These are phyloP conservation scores for Begonia peltatifolia DNA, from an alignment of 306 rosid genomes.

Conservation along the genomic window DNA sequence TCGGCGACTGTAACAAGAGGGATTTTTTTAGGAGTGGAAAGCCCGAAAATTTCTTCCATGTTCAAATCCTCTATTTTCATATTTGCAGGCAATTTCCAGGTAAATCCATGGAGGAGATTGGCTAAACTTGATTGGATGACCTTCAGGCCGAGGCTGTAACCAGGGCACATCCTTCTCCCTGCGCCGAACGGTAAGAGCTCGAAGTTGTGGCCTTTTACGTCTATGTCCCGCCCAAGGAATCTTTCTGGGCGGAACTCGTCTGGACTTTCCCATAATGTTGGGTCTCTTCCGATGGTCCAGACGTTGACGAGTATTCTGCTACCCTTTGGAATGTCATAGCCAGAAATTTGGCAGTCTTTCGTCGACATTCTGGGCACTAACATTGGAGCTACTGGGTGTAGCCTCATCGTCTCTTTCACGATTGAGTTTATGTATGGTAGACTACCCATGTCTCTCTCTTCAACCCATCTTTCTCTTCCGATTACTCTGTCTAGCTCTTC, in stretches of 20 bases:
- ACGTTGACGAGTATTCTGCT: conserved; percentile 32
- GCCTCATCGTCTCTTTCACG: conserved; percentile 56
- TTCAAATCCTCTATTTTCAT: conserved; percentile 37
- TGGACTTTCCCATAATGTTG: conserved; percentile 53
- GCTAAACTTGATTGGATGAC: conserved; percentile 70
- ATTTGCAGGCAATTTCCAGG: conserved; percentile 38
- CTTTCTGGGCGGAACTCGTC: conserved; percentile 52
- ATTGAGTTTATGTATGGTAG: conserved; percentile 44
- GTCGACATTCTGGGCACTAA: conserved; percentile 39
- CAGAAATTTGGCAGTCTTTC: conserved; percentile 31
- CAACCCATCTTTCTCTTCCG: conserved; percentile 76
- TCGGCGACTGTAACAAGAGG: conserved; percentile 29
- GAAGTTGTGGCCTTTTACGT: conserved; percentile 57
- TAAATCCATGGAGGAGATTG: conserved; percentile 67
- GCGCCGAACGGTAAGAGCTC: conserved; percentile 80
- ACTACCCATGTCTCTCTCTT: conserved; percentile 50
- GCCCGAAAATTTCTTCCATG: conserved; percentile 65
- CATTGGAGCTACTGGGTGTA: conserved; percentile 83
- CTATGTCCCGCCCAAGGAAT: conserved; percentile 36
- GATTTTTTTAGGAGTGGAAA: conserved; percentile 42
- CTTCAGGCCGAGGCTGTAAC: conserved; percentile 60
- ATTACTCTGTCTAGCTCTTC: conserved; percentile 60
- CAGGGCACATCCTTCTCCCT: conserved; percentile 88
- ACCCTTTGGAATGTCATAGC: conserved; percentile 61
- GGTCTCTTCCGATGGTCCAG: conserved; percentile 64